These are phyloP conservation scores for Amanita exitialis DNA, from an alignment of 768 basidiomycete species.

Conservation along the genomic window DNA sequence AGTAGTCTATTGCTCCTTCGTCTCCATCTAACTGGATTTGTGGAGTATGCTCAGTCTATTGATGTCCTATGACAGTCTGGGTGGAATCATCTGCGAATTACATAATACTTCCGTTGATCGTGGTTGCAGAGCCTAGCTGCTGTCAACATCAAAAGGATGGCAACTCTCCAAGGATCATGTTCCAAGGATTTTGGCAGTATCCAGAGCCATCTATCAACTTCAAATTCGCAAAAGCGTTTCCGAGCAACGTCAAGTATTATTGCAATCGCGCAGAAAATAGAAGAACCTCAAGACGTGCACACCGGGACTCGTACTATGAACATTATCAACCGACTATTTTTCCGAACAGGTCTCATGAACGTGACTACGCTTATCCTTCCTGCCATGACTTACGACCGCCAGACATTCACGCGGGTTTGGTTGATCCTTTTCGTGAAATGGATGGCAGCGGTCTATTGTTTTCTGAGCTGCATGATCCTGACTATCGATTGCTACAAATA, in stretches of 20 bases:
- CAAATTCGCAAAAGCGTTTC: constrained; percentile 31
- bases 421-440: constrained; percentile 21
- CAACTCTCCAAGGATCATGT: constrained; percentile 16
- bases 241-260: constrained; percentile 11
- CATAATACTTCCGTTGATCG: neutral
- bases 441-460: constrained; percentile 27
- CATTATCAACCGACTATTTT: constrained; percentile 8
- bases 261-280: neutral
- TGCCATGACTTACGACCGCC: constrained; percentile 10
- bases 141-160: constrained; percentile 8
- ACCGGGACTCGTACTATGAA: neutral
- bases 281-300: constrained; percentile 7
- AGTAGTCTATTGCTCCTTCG: neutral
- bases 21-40: too few species aligned
- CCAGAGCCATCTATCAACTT: constrained; percentile 34
- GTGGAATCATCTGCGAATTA: neutral
- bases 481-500: constrained; percentile 21
- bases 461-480: constrained; percentile 28
- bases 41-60: too few species aligned
- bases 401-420: constrained; percentile 16
- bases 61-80: too few species aligned
- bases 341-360: constrained; percentile 7
- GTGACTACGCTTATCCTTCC: constrained; percentile 5
- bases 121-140: neutral
- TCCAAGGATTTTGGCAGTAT: constrained; percentile 21